A percentile compares a stretch with the other conserved stretches of the same genome.
Conservation (phyloP, 2,329 filamentous ascomycete species). For the Beauveria sp. region DNA sequence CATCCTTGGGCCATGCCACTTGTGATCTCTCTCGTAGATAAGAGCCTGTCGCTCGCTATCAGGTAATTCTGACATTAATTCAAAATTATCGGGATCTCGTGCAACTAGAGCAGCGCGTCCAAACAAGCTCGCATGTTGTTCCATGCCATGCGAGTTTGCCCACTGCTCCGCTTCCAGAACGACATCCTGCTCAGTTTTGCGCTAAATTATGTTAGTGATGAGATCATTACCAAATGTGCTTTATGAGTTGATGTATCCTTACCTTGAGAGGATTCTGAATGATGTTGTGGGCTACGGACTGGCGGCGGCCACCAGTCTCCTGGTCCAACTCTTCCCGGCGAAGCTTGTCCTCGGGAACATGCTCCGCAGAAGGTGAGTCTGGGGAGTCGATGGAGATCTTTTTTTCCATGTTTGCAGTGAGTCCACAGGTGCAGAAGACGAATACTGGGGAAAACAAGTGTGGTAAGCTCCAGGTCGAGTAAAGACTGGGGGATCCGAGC, state of each 20-base stretch:
- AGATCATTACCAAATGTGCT: background rate
- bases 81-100: slow-evolving; percentile 21
- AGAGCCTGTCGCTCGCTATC: slow-evolving; percentile 28
- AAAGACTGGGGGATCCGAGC: background rate
- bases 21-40: slow-evolving; percentile 45
- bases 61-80: slow-evolving; percentile 20
- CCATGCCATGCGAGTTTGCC: slow-evolving; percentile 40
- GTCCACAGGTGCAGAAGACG: background rate
- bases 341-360: slow-evolving; percentile 4
- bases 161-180: slow-evolving; percentile 39
- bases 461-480: background rate
- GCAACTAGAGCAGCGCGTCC: slow-evolving; percentile 31
- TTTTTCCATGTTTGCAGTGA: slow-evolving; percentile 9
- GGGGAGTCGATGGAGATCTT: slow-evolving; percentile 9
- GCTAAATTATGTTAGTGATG: slow-evolving; percentile 12
- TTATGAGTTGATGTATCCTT: background rate
- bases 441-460: background rate
- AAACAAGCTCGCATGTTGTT: slow-evolving; percentile 37
- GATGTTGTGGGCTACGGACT: slow-evolving; percentile 24
- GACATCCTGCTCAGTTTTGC: slow-evolving; percentile 20
- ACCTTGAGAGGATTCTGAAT: slow-evolving; percentile 27
- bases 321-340: background rate
- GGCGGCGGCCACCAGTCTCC: slow-evolving; percentile 14
- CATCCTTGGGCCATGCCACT: slow-evolving; percentile 45
- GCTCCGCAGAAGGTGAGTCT: slow-evolving; percentile 11